Base-by-base conservation (phyloP, 192 early-diverging fungal species). In the Geranomyces michiganensis region DNA sequence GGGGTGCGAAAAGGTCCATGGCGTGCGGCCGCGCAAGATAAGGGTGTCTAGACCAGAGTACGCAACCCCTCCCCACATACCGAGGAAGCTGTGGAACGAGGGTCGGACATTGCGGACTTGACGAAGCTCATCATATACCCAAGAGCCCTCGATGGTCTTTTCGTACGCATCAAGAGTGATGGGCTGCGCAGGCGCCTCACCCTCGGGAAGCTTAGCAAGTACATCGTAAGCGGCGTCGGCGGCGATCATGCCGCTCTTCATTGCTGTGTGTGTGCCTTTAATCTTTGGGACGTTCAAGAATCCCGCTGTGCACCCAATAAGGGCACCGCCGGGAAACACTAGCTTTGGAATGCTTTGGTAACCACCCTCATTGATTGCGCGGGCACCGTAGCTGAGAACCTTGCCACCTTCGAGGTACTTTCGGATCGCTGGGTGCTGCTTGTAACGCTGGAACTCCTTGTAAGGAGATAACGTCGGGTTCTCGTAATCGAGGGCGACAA, bases 181-280 rank as follows among this genome's bases (percentile, higher is more conserved):
- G 1, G 95, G 91, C 19, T 75, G 84, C 17, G 77, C 74, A 29
- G 73, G 65, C 9, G 81, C 79, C 19, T 73, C 72, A 10, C 36
- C 36, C 10, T 41, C 36, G 3, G 36, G 36, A 41, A 41, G 3
- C 36, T 41, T 41, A 27, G 84, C 74, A 49, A 93, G 79, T 4
- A 90, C 85, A 19, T 91, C 90, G 77, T 88, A 95, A 3, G 92
- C 89, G 43, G 93, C 87, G 75, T 99, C 97, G 29, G 90, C 97
- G 33, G 96, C 97, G 60, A 99, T 76, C 70, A 64, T 73, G 33
- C 96, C 96, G 24, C 92, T 94, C 81, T 95, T 95, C 95, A 99
- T 97, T 49, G 97, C 94, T n/a, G 92, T 99, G 82, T 99, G 97
- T 0, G 96, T 99, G 44, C 97, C 97, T 82, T 99, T 99, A 75